phyloP scores from a whole-genome alignment of 495 filamentous ascomycete species.

The Lichina pygmaea region DNA sequence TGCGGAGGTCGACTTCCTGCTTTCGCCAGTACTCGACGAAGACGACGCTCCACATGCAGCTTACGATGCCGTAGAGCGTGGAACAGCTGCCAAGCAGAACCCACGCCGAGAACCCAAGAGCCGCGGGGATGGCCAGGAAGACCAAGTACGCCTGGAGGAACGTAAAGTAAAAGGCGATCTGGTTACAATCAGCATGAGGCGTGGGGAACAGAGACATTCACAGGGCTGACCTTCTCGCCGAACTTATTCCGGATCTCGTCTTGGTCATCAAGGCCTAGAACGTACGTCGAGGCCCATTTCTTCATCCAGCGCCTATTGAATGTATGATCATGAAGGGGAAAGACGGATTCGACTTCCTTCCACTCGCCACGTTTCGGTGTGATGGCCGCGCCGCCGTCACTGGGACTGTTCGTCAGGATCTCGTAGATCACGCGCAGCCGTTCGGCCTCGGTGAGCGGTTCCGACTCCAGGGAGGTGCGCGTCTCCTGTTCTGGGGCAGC shows the following conservation, averaged over 20 bases:
- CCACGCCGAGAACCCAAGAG: constrained; percentile 61
- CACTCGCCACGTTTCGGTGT: constrained; percentile 59
- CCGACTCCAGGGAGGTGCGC: constrained; percentile 27
- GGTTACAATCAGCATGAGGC: neutral
- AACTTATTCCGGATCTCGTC: constrained; percentile 67
- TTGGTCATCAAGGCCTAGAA: constrained; percentile 50
- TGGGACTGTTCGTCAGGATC: constrained; percentile 55
- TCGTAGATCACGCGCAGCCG: constrained; percentile 61
- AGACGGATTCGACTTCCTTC: constrained; percentile 62
- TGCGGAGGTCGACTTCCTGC: constrained; percentile 69
- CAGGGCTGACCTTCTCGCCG: constrained; percentile 45
- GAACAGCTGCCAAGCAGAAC: constrained; percentile 65
- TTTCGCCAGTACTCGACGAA: constrained; percentile 97
- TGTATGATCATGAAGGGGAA: constrained; percentile 63
- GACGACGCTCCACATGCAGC: constrained; percentile 62
- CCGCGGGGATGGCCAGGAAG: constrained; percentile 63
- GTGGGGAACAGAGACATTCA: neutral
- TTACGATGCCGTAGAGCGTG: constrained; percentile 53
- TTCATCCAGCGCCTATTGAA: constrained; percentile 85
- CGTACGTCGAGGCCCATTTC: constrained; percentile 61
- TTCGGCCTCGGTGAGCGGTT: constrained; percentile 68
- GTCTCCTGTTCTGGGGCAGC: constrained; percentile 54
- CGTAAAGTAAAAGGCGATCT: constrained; percentile 86
- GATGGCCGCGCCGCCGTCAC: constrained; percentile 76
- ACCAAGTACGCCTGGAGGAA: constrained; percentile 83